Base-by-base conservation (phyloP, 148 eudicot genomes). In the Beta vulgaris region DNA sequence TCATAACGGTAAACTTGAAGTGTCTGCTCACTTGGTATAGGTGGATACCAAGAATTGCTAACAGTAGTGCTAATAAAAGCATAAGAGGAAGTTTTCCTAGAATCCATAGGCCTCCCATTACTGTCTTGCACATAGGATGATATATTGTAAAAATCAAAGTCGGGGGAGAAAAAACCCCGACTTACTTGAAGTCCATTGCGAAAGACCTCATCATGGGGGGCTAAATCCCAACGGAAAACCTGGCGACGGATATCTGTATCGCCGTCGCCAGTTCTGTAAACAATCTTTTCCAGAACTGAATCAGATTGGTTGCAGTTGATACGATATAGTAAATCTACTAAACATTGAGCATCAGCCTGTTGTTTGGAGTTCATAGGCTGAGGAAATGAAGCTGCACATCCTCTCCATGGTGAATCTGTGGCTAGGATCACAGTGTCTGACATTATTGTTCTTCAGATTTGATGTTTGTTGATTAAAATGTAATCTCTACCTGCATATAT, bases 391-490 rank as follows among this genome's bases (percentile, higher is more conserved):
- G 62, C 25, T 3, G 32, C 4, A 34, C 62, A 58, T 58, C 31
- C 62, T 58, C 62, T 58, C 62, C 6, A 62, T 35, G 67, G 18
- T 31, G n/a, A n/a, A n/a, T n/a, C n/a, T n/a, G n/a, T n/a, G n/a
- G n/a, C n/a, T n/a, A n/a, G n/a, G n/a, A n/a, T n/a, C n/a, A n/a
- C n/a, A n/a, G n/a, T n/a, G n/a, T n/a, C n/a, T n/a, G n/a, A n/a
- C n/a, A n/a, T n/a, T n/a, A n/a, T n/a, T n/a, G n/a, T n/a, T n/a
- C n/a, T n/a, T n/a, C n/a, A n/a, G n/a, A n/a, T n/a, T n/a, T n/a
- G n/a, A n/a, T n/a, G n/a, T n/a, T n/a, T n/a, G n/a, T n/a, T n/a
- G n/a, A n/a, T n/a, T n/a, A n/a, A n/a, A n/a, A n/a, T n/a, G n/a
- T n/a, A n/a, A n/a, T n/a, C n/a, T n/a, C n/a, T n/a, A n/a, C n/a